phyloP scores from a whole-genome alignment of 1,284 basidiomycete species.

The Pascua guehoae region DNA sequence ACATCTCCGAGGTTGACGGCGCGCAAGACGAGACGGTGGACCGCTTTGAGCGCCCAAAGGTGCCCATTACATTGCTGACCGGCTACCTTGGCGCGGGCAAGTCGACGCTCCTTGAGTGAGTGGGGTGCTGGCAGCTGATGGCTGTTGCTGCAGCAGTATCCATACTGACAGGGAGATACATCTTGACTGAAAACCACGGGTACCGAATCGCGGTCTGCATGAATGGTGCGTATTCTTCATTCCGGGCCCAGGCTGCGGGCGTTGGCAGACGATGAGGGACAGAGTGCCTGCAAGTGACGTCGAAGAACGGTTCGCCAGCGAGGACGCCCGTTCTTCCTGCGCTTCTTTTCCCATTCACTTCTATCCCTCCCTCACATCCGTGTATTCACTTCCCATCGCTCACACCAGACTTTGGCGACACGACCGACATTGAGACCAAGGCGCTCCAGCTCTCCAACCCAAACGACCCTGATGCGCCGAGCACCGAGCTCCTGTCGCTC shows the following conservation, averaged over 20 bases:
- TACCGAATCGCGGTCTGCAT: conserved; percentile 94
- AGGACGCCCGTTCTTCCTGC: no score
- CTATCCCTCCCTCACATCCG: no score
- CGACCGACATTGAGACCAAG: conserved; percentile 50
- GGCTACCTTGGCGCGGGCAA: conserved; percentile 86
- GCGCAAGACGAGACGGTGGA: neutral
- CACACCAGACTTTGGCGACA: conserved; percentile 49
- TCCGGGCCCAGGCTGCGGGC: no score
- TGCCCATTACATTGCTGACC: conserved; percentile 84
- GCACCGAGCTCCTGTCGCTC: conserved; percentile 64
- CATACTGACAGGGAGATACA: conserved; percentile 57
- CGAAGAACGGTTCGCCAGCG: no score
- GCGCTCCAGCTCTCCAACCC: conserved; percentile 59
- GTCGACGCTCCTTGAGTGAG: conserved; percentile 67
- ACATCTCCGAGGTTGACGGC: conserved; percentile 1
- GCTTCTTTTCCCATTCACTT: no score
- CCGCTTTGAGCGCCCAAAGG: conserved; percentile 47
- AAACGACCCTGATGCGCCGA: conserved; percentile 40
- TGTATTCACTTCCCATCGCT: neutral
- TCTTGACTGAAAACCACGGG: conserved; percentile 84
- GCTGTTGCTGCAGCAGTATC: neutral
- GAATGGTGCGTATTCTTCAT: conserved; percentile 58
- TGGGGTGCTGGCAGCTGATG: neutral
- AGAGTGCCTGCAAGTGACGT: no score
- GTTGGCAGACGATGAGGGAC: no score